Conservation (phyloP, 2,329 filamentous ascomycete genomes). For the Microdochium bolleyi region DNA sequence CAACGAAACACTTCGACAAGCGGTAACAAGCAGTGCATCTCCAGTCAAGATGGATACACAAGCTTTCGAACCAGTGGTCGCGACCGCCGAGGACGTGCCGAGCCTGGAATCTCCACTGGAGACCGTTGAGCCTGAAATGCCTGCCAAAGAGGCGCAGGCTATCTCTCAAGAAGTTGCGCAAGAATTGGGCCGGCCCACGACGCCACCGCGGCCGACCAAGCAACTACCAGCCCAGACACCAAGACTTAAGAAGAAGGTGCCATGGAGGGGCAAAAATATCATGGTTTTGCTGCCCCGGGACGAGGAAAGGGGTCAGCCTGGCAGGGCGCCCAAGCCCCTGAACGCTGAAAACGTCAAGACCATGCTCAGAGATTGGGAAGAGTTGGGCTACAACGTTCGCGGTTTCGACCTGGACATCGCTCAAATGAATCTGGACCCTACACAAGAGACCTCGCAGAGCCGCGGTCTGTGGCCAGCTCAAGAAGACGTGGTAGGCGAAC, state of each 20-base stretch:
- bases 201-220: constrained; percentile 22
- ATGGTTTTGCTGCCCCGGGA: constrained; percentile 62
- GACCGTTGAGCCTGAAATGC: constrained; percentile 1
- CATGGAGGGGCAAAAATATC: constrained; percentile 70
- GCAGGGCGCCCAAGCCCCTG: constrained; percentile 45
- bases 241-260: constrained; percentile 62
- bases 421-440: constrained; percentile 13
- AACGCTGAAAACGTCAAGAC: constrained; percentile 45
- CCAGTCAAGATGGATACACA: constrained; percentile 4
- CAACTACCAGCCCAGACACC: constrained; percentile 37
- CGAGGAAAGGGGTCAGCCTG: constrained; percentile 53
- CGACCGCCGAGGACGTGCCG: constrained; percentile 12
- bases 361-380: constrained; percentile 59
- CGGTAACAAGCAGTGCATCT: constrained; percentile 16
- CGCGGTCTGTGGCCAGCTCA: constrained; percentile 59
- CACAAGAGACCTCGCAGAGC: constrained; percentile 50
- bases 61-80: constrained; percentile 7
- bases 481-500: constrained; percentile 49
- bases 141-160: constrained; percentile 19
- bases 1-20: constrained; percentile 45
- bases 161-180: neutral
- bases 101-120: constrained; percentile 18
- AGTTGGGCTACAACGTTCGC: constrained; percentile 59
- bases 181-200: constrained; percentile 9
- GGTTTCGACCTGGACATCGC: constrained; percentile 61